Conservation (phyloP, 2,329 filamentous ascomycete species). For the Fusarium sp. region DNA sequence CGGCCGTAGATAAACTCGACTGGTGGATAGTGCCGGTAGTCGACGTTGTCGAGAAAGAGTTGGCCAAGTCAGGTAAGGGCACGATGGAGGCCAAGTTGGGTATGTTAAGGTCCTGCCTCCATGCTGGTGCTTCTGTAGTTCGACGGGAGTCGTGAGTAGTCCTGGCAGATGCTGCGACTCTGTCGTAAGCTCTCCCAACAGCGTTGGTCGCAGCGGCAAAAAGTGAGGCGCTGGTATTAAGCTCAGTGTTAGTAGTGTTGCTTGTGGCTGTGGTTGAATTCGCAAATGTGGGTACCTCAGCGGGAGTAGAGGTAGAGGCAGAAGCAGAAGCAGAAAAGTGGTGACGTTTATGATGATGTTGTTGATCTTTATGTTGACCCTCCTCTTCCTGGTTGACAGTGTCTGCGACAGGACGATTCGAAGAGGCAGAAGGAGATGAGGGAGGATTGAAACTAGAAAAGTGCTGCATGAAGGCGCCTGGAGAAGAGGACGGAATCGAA, state of each 20-base stretch:
- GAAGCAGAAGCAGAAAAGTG: neutral
- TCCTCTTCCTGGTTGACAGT: slow-evolving; percentile 35
- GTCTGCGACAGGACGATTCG: slow-evolving; percentile 24
- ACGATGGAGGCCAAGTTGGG: slow-evolving; percentile 37
- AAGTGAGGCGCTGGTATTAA: slow-evolving; percentile 22
- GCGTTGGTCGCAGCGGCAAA: slow-evolving; percentile 28
- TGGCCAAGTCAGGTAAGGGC: slow-evolving; percentile 25
- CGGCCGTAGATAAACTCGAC: slow-evolving; percentile 36
- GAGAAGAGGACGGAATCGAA: slow-evolving; percentile 45
- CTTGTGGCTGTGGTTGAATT: slow-evolving; percentile 18
- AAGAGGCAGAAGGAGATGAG: slow-evolving; percentile 34
- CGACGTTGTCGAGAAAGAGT: slow-evolving; percentile 20
- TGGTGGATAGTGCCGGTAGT: slow-evolving; percentile 39
- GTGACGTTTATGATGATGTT: slow-evolving; percentile 7
- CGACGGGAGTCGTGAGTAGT: slow-evolving; percentile 31
- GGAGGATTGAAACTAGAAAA: slow-evolving; percentile 41
- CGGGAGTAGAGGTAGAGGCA: slow-evolving; percentile 13
- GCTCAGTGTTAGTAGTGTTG: slow-evolving; percentile 11
- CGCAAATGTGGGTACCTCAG: slow-evolving; percentile 22
- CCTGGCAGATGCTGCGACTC: slow-evolving; percentile 24
- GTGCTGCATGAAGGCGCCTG: slow-evolving; percentile 52
- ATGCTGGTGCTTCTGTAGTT: slow-evolving; percentile 36
- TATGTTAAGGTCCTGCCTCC: slow-evolving; percentile 41
- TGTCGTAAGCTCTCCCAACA: slow-evolving; percentile 26
- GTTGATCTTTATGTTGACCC: slow-evolving; percentile 16